phyloP scores from a whole-genome alignment of 768 basidiomycete species.

The Rossbeevera mucosa region DNA sequence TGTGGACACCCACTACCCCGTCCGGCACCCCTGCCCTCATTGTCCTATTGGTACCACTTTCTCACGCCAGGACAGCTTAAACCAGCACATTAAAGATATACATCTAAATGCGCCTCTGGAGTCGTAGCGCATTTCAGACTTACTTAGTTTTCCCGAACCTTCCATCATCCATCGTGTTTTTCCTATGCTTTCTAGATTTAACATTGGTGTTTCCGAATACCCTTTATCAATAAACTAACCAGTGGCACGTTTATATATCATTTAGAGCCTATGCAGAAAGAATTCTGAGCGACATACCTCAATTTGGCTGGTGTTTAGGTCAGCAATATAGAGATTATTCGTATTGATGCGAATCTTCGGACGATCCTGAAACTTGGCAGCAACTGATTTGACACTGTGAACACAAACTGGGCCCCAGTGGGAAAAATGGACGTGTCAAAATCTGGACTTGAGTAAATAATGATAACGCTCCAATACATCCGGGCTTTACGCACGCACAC shows the following conservation, averaged over 20 bases:
- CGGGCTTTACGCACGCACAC: too few species aligned
- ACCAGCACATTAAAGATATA: slow-evolving; percentile 7
- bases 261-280: not conserved
- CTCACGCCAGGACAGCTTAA: slow-evolving; percentile 21
- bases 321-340: not conserved
- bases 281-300: not conserved
- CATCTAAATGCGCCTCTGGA: not conserved
- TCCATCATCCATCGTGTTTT: not conserved
- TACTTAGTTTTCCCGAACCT: not conserved
- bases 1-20: slow-evolving; percentile 13
- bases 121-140: not conserved
- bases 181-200: not conserved
- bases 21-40: slow-evolving; percentile 11
- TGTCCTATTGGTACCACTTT: slow-evolving; percentile 14
- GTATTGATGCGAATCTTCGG: not conserved
- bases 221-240: not conserved
- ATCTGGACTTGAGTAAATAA: too few species aligned
- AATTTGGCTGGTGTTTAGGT: not conserved
- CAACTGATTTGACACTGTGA: not conserved
- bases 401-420: too few species aligned
- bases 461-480: too few species aligned
- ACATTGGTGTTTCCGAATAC: too few species aligned
- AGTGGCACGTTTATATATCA: not conserved
- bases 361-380: not conserved
- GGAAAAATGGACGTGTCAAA: too few species aligned